Base-by-base conservation (phyloP, 768 basidiomycete genomes). In the Suillus tomentosus region DNA sequence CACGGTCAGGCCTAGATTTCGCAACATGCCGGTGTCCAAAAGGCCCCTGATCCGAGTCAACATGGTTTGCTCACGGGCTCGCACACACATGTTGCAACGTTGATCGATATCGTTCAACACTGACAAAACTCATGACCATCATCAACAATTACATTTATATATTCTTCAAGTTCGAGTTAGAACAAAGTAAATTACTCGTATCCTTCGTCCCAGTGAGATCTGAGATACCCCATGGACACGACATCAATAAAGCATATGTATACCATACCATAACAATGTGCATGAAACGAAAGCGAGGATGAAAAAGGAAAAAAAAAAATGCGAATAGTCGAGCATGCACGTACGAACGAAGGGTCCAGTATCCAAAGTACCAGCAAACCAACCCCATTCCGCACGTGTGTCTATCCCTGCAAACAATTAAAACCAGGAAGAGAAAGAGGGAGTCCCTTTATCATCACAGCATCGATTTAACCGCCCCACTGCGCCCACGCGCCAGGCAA, bases 401-500 rank as follows among this genome's bases (percentile, higher is more conserved):
- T 54, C 53, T 54, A 34, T 34, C 19, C 24, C 27, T 19, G 19
- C 3, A 34, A 34, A 34, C 17, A 10, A 34, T 34, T n/a, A 34
- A 10, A 34, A 54, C 5, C 15, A 54, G 31, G 19, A 54, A 54
- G 51, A 51, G 15, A 15, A 31, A 31, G 27, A 3, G 8, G 17
- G 27, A 17, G 27, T 31, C 50, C 51, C 31, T 7, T 48, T 24
- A 50, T 14, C 31, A 54, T 53, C 17, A 34, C 19, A 53, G 31
- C 31, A 34, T n/a, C 17, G 15, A 51, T 10, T 51, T 8, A 57
- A 39, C 54, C 61, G 50, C 69, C 70, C 74, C 72, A 76, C 60
- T 76, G 73, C 14, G 71, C 66, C 75, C 75, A 76, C 9, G 76
- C 66, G 43, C 77, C 71, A 39, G 79, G 79, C 31, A 80, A 66